Percentiles rank a stretch among this genome's conserved stretches.
Evolutionary conservation across 441 rosid species (phyloP).

Genomic region (Croton laevigatus): DNA sequence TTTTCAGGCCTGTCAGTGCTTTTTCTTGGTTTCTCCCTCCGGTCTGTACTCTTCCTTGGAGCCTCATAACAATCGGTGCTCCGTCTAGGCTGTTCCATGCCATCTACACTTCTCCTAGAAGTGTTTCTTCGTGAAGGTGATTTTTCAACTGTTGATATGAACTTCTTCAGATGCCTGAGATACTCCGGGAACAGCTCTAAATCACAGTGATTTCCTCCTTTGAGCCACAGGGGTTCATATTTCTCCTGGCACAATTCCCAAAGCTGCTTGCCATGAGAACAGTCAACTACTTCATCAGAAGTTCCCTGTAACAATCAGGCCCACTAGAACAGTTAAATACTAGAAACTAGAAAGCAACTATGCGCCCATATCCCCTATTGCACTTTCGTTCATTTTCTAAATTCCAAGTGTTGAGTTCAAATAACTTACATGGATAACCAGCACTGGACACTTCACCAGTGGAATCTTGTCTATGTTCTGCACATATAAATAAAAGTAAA

Average conservation of each 20-base stretch:
- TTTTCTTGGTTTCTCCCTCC: conserved; percentile 77
- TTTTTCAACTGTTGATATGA: conserved; percentile 72
- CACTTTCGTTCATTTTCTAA: conserved; percentile 14
- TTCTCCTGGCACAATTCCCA: conserved; percentile 94
- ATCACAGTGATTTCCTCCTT: conserved; percentile 94
- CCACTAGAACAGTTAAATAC: not conserved
- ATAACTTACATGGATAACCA: conserved; percentile 85
- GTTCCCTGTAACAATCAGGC: conserved; percentile 65
- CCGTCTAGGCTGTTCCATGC: conserved; percentile 50
- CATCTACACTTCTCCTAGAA: conserved; percentile 61
- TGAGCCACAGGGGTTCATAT: conserved; percentile 91
- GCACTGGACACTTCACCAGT: conserved; percentile 85
- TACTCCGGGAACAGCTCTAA: conserved; percentile 83
- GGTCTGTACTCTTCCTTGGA: conserved; percentile 73
- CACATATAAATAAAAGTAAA: conserved; percentile 20
- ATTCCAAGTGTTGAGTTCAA: conserved; percentile 5
- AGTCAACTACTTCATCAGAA: conserved; percentile 91
- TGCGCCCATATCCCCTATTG: not conserved
- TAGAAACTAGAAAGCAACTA: not conserved
- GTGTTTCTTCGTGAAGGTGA: conserved; percentile 65
- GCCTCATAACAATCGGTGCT: conserved; percentile 54
- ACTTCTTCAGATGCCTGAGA: conserved; percentile 94
- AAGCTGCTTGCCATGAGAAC: conserved; percentile 90
- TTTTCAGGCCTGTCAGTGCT: conserved; percentile 71
- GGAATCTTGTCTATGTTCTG: conserved; percentile 98